phyloP scores from a whole-genome alignment of 495 filamentous ascomycete species.

The Penicillium antarcticum region DNA sequence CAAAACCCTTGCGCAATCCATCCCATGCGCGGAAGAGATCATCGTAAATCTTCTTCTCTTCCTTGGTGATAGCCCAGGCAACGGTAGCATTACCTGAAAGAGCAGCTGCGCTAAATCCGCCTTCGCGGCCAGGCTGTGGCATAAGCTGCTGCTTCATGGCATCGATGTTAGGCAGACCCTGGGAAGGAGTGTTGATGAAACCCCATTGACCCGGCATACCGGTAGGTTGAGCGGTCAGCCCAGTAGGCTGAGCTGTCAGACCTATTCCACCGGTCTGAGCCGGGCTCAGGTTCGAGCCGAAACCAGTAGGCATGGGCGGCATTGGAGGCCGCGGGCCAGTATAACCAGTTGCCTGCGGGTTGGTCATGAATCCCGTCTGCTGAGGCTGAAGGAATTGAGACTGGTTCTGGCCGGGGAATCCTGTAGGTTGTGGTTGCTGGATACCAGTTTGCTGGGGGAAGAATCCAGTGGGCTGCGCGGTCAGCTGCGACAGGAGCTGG shows the following conservation, averaged over 20 bases:
- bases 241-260: conserved; percentile 39
- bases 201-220: conserved; percentile 97
- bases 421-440: conserved; percentile 42
- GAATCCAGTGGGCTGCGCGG: conserved; percentile 63
- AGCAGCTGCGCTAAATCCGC: conserved; percentile 83
- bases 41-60: conserved; percentile 97
- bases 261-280: conserved; percentile 50
- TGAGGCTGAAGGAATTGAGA: conserved; percentile 43
- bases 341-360: conserved; percentile 60
- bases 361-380: conserved; percentile 47
- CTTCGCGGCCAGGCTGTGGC: conserved; percentile 92
- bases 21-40: conserved; percentile 96
- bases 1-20: conserved; percentile 88
- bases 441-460: conserved; percentile 60
- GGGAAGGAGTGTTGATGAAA: conserved; percentile 87
- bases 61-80: conserved; percentile 98
- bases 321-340: conserved; percentile 82
- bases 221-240: conserved; percentile 90
- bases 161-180: conserved; percentile 89
- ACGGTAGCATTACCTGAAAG: conserved; percentile 92
- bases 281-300: conserved; percentile 63
- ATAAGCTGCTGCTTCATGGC: conserved; percentile 95
- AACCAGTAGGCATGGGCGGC: conserved; percentile 92
- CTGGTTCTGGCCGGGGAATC: conserved; percentile 39
- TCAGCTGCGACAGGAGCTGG: conserved; percentile 73